Evolutionary conservation across 208 protist species (phyloP), one percentile per base, ranked within the genome.

Genomic region (Wallacemonas sp.): DNA sequence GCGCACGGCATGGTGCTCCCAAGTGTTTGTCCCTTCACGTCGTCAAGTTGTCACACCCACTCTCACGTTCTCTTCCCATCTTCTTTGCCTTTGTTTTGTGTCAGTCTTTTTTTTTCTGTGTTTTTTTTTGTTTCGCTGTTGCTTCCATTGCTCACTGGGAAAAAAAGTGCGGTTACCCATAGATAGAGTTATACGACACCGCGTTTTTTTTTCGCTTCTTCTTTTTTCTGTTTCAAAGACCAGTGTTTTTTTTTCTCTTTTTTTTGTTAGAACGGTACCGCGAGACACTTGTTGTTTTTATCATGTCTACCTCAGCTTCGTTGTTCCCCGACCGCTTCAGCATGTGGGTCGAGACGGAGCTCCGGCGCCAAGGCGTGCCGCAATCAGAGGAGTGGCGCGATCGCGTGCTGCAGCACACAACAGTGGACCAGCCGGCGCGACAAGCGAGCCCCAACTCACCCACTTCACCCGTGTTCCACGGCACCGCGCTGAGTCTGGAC

Each of bases 281-380:
- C 32, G 33, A 21, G 19, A 34, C 27, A 33, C 32, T 14, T 68
- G 58, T 63, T 66, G n/a, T 23, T 65, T 65, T 70, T 72, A 24
- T 63, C 47, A 19, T 19, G 57, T 63, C 38, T 1, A 52, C 62
- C 17, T 39, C 57, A 2, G 30, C 19, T 14, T 14, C 24, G 17
- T 2, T 46, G 6, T 64, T 87, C 29, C 64, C 64, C 9, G 70
- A 77, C 26, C 74, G 67, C 3, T 80, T 88, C 38, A 47, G 44
- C 5, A 55, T 64, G 8, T 56, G 76, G 34, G 58, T 88, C 24
- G 64, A 41, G 14, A 54, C 74, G 24, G 86, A 92, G 69, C 73
- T 92, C 39, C 71, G 78, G 0, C 80, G 86, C 1, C 86, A 92
- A 39, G 80, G 80, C 30, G 65, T 88, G 16, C 16, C 74, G 1